phyloP scores from a whole-genome alignment of 2,329 filamentous ascomycete species.

The Aureobasidium sp. region DNA sequence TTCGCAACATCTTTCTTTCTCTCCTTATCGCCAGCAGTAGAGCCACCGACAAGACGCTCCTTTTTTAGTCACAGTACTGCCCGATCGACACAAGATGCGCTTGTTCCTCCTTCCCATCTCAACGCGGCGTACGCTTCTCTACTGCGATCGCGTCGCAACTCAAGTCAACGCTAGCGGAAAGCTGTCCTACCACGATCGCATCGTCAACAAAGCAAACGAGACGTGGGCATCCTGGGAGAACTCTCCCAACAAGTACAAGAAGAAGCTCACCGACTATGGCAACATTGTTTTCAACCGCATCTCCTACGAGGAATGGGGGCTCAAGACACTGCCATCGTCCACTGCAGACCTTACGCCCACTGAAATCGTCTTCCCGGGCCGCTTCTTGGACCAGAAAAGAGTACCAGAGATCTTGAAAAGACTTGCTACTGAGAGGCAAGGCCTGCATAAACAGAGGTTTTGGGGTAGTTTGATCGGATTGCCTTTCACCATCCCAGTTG shows the following conservation, averaged over 20 bases:
- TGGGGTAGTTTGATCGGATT: constrained; percentile 75
- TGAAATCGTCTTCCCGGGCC: constrained; percentile 69
- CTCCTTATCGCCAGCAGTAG: background rate
- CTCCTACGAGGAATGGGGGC: constrained; percentile 93
- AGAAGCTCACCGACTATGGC: constrained; percentile 74
- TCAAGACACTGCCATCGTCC: constrained; percentile 87
- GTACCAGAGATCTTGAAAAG: constrained; percentile 60
- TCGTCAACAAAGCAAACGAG: constrained; percentile 62
- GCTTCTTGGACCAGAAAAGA: constrained; percentile 54
- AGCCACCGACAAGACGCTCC: background rate
- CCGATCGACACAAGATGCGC: constrained; percentile 55
- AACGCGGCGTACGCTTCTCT: constrained; percentile 82
- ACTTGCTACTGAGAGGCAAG: constrained; percentile 73
- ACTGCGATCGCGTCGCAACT: constrained; percentile 63
- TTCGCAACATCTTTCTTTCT: background rate
- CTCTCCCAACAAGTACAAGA: constrained; percentile 68
- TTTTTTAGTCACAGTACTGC: background rate
- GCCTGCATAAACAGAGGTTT: constrained; percentile 67
- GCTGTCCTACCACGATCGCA: constrained; percentile 59
- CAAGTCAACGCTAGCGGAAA: constrained; percentile 35
- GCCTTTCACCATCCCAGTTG: constrained; percentile 66
- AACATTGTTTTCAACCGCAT: constrained; percentile 77
- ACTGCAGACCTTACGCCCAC: constrained; percentile 39
- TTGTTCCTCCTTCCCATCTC: constrained; percentile 91
- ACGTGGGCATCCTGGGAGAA: constrained; percentile 86